These are phyloP conservation scores for Penicillium atrosanguineum DNA, from an alignment of 495 filamentous ascomycete species.

Conservation along the genomic window DNA sequence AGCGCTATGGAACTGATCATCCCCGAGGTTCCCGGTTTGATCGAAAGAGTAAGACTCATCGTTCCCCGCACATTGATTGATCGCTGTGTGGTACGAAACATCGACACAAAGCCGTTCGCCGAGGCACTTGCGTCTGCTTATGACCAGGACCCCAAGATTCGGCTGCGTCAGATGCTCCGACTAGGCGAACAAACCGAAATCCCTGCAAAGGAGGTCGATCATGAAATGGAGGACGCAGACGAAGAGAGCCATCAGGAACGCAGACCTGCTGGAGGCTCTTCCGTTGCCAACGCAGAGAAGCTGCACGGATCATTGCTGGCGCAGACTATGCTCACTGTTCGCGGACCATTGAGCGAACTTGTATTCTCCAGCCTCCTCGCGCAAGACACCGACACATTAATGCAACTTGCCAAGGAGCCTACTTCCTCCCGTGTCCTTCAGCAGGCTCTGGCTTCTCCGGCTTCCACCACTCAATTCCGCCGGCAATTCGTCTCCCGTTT, in stretches of 20 bases:
- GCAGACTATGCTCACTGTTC: slow-evolving; percentile 61
- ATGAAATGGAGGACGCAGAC: slow-evolving; percentile 31
- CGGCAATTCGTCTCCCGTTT: slow-evolving; percentile 62
- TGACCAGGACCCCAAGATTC: slow-evolving; percentile 50
- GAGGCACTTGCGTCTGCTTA: slow-evolving; percentile 58
- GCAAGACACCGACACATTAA: slow-evolving; percentile 35
- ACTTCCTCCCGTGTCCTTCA: slow-evolving; percentile 70
- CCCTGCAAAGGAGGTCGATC: slow-evolving; percentile 8
- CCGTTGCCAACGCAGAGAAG: slow-evolving; percentile 42
- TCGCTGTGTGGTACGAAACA: slow-evolving; percentile 66
- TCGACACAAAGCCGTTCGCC: slow-evolving; percentile 60
- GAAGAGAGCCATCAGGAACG: slow-evolving; percentile 31
- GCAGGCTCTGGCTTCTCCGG: slow-evolving; percentile 58
- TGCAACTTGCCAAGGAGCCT: slow-evolving; percentile 55
- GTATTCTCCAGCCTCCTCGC: slow-evolving; percentile 55
- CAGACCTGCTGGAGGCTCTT: slow-evolving; percentile 9
- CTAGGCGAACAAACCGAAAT: slow-evolving; percentile 36
- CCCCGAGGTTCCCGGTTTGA: slow-evolving; percentile 64
- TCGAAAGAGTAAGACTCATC: slow-evolving; percentile 70
- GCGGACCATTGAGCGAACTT: slow-evolving; percentile 54
- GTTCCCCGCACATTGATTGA: slow-evolving; percentile 81
- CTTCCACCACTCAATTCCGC: slow-evolving; percentile 55
- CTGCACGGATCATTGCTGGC: slow-evolving; percentile 64
- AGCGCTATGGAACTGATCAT: slow-evolving; percentile 64
- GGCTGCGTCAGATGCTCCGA: slow-evolving; percentile 58